These are phyloP conservation scores for Fallopia convolvulus DNA, from an alignment of 148 eudicot genomes.

Conservation along the genomic window DNA sequence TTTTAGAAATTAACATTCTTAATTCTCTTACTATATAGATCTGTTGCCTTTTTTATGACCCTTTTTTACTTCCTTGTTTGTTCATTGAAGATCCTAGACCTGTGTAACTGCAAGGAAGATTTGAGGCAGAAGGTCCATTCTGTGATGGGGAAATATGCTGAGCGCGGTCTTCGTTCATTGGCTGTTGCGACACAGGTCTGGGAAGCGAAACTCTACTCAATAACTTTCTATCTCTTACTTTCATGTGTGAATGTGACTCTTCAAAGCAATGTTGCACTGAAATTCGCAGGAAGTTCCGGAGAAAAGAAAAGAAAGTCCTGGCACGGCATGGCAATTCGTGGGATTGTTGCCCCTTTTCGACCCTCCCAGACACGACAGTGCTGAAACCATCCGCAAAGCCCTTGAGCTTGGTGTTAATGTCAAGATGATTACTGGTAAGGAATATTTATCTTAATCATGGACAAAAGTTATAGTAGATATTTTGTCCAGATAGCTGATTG, in stretches of 20 bases:
- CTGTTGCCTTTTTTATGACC: background rate
- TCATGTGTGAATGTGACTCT: background rate
- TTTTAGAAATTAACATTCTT: background rate
- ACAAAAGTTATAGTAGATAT: background rate
- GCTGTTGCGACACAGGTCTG: slow-evolving; percentile 40
- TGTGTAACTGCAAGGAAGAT: slow-evolving; percentile 42
- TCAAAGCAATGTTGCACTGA: background rate
- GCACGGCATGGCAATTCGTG: slow-evolving; percentile 12
- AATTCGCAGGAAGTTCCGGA: slow-evolving; percentile 11
- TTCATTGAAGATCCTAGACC: slow-evolving; percentile 42
- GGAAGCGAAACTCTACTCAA: background rate
- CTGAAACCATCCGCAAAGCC: slow-evolving; percentile 14
- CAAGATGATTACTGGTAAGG: slow-evolving; percentile 12
- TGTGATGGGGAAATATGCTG: slow-evolving; percentile 59
- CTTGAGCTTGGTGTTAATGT: slow-evolving; percentile 12
- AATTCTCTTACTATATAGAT: background rate
- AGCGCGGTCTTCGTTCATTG: slow-evolving; percentile 83
- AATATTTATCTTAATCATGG: background rate
- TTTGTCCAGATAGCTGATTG: background rate
- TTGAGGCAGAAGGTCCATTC: slow-evolving; percentile 48
- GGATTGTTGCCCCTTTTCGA: slow-evolving; percentile 14
- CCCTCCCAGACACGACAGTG: slow-evolving; percentile 17
- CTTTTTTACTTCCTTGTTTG: background rate
- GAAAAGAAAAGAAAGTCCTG: slow-evolving; percentile 14
- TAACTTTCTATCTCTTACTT: background rate